Evolutionary conservation across 352 stramenopile genomes (phyloP), one percentile per base, ranked within the genome.

Genomic region (Phytophthora chlamydospora): DNA sequence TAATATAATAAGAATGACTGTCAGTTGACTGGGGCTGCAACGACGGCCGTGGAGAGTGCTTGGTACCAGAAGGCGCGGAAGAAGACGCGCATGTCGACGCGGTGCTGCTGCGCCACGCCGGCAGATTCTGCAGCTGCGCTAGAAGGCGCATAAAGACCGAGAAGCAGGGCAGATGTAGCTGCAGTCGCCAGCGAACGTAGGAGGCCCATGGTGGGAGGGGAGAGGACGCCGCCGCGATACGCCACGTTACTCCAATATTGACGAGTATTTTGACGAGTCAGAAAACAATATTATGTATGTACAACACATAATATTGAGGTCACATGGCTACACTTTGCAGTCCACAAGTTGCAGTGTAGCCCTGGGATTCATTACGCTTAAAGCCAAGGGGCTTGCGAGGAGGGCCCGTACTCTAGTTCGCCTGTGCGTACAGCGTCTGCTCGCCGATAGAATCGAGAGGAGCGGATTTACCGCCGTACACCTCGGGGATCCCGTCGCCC

Each of bases 41-140:
- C 6, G 45, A 31, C 42, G 24, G 16, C 19, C 31, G 31, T 16
- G 14, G 35, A 8, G 34, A 29, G 56, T 13, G 16, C 21, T 16
- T n/a, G 10, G 44, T 51, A 92, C 83, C 83, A 93, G 68, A 88
- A 93, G 1, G 82, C 84, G 38, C 84, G 84, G 63, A 88, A 93
- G 52, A 83, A 84, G 39, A 93, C 76, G 35, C 75, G 68, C 29
- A 93, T 38, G n/a, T 70, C 64, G n/a, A 93, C 75, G 56, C 75
- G 76, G 42, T 84, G 63, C 40, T 77, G 66, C 31, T 58, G 49
- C n/a, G 55, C 27, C 10, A 84, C 68, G 17, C 51, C 64, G 16
- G 36, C 55, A 11, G 53, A 43, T 6, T 43, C 40, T 16, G 54
- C 50, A 2, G 59, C 44, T 45, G 27, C 29, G 32, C 16, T 55